Base-by-base conservation (phyloP, 805 yeast genomes). In the Tetrapisispora taiwanensis region DNA sequence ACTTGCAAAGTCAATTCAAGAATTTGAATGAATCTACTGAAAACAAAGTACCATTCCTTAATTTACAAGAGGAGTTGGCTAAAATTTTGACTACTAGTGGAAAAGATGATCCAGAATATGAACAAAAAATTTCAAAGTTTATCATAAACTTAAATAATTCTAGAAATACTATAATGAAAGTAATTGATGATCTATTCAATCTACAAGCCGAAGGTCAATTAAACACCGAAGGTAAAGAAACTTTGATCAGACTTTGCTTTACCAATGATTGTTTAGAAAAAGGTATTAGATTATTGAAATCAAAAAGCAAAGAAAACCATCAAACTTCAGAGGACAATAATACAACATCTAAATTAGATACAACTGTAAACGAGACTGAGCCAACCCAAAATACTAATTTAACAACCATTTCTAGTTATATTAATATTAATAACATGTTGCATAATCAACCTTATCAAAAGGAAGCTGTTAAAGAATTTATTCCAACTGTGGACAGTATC, bases 171-270 rank as follows among this genome's bases (percentile, higher is more conserved):
- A 65, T 80, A 30, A 71, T 69, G 32, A 68, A 69, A 27, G 67
- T 78, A 1, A 73, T 78, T 39, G 71, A 71, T 32, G 83, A 79
- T 46, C 64, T 87, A 43, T 74, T 81, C 55, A 69, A 69, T 36
- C 62, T 81, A 39, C 79, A 84, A 56, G 59, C 73, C 15, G 69
- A 73, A 41, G 75, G 74, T 18, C 69, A 73, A 48, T 67, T 86
- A 49, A 78, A 71, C 42, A 55, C 76, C 2, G 86, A 82, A 50
- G 95, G 94, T 17, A 84, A 84, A 59, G 95, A 87, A 60, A 72
- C 87, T 1, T 65, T 86, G 36, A 73, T 87, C 18, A 70, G 89
- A 48, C 69, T 86, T 46, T 76, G 85, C 43, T 79, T 79, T 44
- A 70, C 86, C 45, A 89, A 84, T 58, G 74, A 84, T 0, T 77